These are phyloP conservation scores for Suillus subluteus DNA, from an alignment of 768 basidiomycete genomes.

Conservation along the genomic window DNA sequence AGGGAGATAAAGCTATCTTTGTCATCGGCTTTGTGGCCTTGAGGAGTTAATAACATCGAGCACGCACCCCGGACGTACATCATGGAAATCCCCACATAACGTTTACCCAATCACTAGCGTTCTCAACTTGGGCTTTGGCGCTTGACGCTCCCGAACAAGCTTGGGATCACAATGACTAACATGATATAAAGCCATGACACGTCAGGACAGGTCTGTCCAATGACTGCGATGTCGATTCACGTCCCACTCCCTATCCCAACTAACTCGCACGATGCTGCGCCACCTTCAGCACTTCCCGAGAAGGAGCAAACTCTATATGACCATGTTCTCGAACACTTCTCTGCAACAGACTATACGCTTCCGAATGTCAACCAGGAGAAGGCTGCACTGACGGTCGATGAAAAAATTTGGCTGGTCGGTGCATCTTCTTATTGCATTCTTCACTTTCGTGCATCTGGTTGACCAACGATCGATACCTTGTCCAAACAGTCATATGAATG, in stretches of 20 bases:
- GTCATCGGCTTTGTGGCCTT: neutral
- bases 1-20: neutral
- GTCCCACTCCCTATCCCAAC: slow-evolving; percentile 30
- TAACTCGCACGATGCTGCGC: slow-evolving; percentile 28
- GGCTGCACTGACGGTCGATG: slow-evolving; percentile 58
- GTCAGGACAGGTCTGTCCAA: neutral
- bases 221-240: slow-evolving; percentile 13
- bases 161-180: neutral
- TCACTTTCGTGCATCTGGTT: neutral
- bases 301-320: slow-evolving; percentile 53
- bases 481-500: slow-evolving; percentile 61
- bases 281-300: slow-evolving; percentile 43
- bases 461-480: neutral
- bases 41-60: neutral
- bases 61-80: neutral
- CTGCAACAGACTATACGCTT: slow-evolving; percentile 50
- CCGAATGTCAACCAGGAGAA: slow-evolving; percentile 47
- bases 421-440: neutral
- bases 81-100: no score
- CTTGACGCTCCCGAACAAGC: slow-evolving; percentile 7
- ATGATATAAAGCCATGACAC: neutral
- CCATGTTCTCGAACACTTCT: slow-evolving; percentile 63
- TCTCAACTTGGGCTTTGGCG: neutral
- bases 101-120: no score
- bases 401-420: slow-evolving; percentile 78